These are phyloP conservation scores for Xylaria sp. DNA, from an alignment of 2,329 filamentous ascomycete species.

Conservation along the genomic window DNA sequence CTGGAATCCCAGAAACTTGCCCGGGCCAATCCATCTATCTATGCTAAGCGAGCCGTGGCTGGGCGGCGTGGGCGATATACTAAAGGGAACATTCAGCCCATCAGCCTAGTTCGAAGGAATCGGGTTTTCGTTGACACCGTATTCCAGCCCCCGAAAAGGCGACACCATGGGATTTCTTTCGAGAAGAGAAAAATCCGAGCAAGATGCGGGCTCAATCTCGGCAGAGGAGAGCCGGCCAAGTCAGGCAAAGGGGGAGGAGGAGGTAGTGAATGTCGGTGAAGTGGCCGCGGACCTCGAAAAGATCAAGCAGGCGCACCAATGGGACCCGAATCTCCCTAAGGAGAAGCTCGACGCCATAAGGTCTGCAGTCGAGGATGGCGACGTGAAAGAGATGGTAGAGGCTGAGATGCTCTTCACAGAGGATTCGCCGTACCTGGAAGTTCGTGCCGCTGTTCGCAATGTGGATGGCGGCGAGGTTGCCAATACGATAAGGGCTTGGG, in stretches of 20 bases:
- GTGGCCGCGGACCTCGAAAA: slow-evolving; percentile 47
- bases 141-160: too few species aligned
- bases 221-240: slow-evolving; percentile 30
- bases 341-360: slow-evolving; percentile 51
- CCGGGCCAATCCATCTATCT: slow-evolving; percentile 9
- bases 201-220: slow-evolving; percentile 27
- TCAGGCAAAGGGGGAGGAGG: slow-evolving; percentile 39
- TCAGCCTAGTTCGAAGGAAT: background rate
- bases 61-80: background rate
- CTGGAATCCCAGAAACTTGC: background rate
- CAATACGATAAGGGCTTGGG: slow-evolving; percentile 58
- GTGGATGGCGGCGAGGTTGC: slow-evolving; percentile 57
- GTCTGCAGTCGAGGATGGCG: slow-evolving; percentile 48
- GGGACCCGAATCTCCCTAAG: slow-evolving; percentile 51
- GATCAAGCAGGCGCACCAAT: slow-evolving; percentile 50
- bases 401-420: slow-evolving; percentile 51
- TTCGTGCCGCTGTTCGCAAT: slow-evolving; percentile 58
- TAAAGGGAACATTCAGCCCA: slow-evolving; percentile 5
- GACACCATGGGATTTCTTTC: slow-evolving; percentile 33
- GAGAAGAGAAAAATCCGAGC: slow-evolving; percentile 14
- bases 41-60: background rate
- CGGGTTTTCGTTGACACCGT: background rate
- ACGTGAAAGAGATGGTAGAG: slow-evolving; percentile 48
- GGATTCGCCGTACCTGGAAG: slow-evolving; percentile 54
- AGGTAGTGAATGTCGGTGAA: slow-evolving; percentile 39